A percentile compares a stretch with the other conserved stretches of the same genome.
These are phyloP conservation scores for Primulina eburnea DNA, from an alignment of 257 asterid species.

Conservation along the genomic window DNA sequence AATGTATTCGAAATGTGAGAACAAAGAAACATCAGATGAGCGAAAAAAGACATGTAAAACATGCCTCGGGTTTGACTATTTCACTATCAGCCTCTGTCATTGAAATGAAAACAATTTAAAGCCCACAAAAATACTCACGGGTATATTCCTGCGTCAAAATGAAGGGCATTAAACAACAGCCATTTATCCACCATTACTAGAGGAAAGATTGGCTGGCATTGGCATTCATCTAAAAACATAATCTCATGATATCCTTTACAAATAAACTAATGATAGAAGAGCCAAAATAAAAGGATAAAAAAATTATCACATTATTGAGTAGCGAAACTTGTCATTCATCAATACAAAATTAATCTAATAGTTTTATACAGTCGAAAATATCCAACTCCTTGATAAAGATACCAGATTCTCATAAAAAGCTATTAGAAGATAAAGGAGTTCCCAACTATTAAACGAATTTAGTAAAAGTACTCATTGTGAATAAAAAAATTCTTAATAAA, in stretches of 20 bases:
- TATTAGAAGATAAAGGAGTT: no score
- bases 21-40: constrained; percentile 6
- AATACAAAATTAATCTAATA: not conserved
- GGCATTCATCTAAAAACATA: constrained; percentile 16
- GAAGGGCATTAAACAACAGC: constrained; percentile 12
- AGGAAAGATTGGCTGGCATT: constrained; percentile 15
- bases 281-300: not conserved
- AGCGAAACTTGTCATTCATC: not conserved
- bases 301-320: not conserved
- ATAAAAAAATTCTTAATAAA: no score
- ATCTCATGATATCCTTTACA: not conserved
- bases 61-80: constrained; percentile 56
- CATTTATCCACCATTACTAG: constrained; percentile 8
- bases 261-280: not conserved
- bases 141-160: constrained; percentile 32
- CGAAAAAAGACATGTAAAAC: constrained; percentile 9
- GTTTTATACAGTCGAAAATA: no score
- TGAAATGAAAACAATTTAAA: constrained; percentile 20
- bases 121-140: constrained; percentile 19
- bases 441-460: no score
- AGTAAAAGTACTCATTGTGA: no score
- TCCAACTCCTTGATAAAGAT: no score
- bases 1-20: not conserved
- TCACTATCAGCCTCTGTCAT: constrained; percentile 61
- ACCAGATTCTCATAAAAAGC: no score